Base-by-base conservation (phyloP, 2,329 filamentous ascomycete genomes). In the Alternaria longipes region DNA sequence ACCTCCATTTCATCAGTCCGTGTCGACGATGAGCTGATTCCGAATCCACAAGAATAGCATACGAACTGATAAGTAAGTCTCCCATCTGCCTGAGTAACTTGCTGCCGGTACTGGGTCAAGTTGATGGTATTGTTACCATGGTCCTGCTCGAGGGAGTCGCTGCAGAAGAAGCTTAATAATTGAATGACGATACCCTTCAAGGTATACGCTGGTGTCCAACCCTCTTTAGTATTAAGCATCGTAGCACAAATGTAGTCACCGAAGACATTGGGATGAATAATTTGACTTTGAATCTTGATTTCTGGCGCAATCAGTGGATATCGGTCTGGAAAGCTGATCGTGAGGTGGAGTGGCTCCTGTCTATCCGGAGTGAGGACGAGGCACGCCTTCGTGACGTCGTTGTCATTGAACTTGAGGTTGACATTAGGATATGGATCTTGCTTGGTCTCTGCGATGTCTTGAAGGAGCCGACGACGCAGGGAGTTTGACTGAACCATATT, bases 131-230 rank as follows among this genome's bases (percentile, higher is more conserved):
- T 54, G 7, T 73, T 73, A 8, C 72, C 74, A 45, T 77, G 26
- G 0, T 66, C 62, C 56, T 85, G 83, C 58, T 85, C 82, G 3
- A 85, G 53, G 2, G 57, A 75, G 1, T 83, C 80, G 63, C 83
- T 85, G 26, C 76, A 75, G 66, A 85, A 85, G 72, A 86, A 84
- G 64, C 83, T 84, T 3, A 85, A 71, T n/a, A 85, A 62, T 69
- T 85, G 83, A 24, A 85, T 85, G 16, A 82, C 79, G 22, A 85
- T 80, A 3, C 77, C 79, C 56, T 84, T 84, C 24, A 85, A 74
- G 0, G 83, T 85, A 59, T 85, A 85, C 0, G 83, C 84, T 2
- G 83, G 80, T 0, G 83, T 85, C 65, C 83, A 84, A 1, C 76
- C 82, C 18, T 81, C 78, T 2, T 32, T 55, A 0, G 68, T 79